Evolutionary conservation across 495 filamentous ascomycete genomes (phyloP).

Genomic region (Trichoderma virens): DNA sequence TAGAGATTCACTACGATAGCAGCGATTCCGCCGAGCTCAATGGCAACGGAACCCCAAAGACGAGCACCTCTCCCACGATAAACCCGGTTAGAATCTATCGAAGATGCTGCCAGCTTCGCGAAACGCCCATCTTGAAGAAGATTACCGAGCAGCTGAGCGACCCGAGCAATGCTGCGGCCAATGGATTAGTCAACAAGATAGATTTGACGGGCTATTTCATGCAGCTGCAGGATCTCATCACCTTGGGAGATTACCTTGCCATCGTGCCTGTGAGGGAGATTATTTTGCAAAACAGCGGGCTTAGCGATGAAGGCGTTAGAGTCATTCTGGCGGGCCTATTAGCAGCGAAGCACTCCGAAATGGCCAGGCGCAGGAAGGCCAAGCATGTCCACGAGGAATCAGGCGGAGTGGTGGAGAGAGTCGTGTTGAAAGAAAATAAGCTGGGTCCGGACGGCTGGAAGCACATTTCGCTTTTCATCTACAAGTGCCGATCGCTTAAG

Average conservation of each 20-base stretch:
- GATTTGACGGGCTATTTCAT: conserved; percentile 81
- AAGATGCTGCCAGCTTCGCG: conserved; percentile 86
- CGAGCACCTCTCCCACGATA: conserved; percentile 66
- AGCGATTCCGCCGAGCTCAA: conserved; percentile 36
- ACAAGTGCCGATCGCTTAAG: conserved; percentile 80
- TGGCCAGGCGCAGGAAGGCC: conserved; percentile 33
- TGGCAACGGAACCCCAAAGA: conserved; percentile 34
- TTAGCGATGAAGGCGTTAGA: conserved; percentile 78
- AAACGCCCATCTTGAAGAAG: conserved; percentile 81
- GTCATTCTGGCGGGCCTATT: conserved; percentile 81
- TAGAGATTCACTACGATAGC: conserved; percentile 62
- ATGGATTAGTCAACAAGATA: conserved; percentile 67
- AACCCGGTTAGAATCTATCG: conserved; percentile 91
- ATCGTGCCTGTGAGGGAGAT: conserved; percentile 84
- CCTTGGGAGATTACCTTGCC: conserved; percentile 87
- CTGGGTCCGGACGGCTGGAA: conserved; percentile 84
- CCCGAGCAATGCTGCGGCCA: conserved; percentile 49
- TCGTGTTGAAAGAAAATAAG: conserved; percentile 88
- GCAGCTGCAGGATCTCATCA: conserved; percentile 71
- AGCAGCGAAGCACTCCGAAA: conserved; percentile 61
- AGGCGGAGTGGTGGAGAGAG: conserved; percentile 71
- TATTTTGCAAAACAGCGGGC: conserved; percentile 73
- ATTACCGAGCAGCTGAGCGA: conserved; percentile 81
- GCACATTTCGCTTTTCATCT: conserved; percentile 80
- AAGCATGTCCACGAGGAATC: conserved; percentile 22